Base-by-base conservation (phyloP, 148 eudicot species). In the Gaultheria prostrata region DNA sequence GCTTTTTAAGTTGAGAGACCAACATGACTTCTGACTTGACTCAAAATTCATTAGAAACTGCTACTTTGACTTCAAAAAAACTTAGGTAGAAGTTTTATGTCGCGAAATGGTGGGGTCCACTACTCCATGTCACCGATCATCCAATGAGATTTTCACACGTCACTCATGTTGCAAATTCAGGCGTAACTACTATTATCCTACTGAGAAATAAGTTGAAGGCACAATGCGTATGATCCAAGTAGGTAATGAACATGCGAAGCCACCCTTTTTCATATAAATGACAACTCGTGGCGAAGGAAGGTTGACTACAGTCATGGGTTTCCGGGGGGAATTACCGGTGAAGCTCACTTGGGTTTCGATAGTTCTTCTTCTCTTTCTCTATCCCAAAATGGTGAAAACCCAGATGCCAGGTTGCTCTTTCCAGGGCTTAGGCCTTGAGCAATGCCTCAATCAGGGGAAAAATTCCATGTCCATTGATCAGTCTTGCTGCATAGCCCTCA, bases 401-500 rank as follows among this genome's bases (percentile, higher is more conserved):
- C 85, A 82, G 32, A 51, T 83, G 54, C 77, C 54, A 65, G 85
- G 77, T 13, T 85, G 87, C 65, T 85, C 80, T 26, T 35, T 85
- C 57, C 53, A 65, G 30, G 84, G 87, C 14, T 24, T 86, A 50
- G 83, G 77, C 30, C 71, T 83, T 4, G 83, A 75, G 57, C 49
- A 83, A 24, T 86, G 88, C 57, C 81, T 86, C 24, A 39, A 35
- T 35, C 32, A 48, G 30, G 82, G 59, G 1, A 26, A 11, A 2
- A 80, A 70, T 48, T 59, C 82, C 28, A 39, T 56, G 24, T 53
- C 83, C 20, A 7, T 63, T 1, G 83, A 71, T 26, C 71, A 26
- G 6, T 49, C 87, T 79, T 87, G 89, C 72, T 87, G 89, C 76
- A 24, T 6, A 7, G 59, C 76, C 79, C 85, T 87, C 12, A 85